Evolutionary conservation across 495 filamentous ascomycete species (phyloP), one percentile per base, ranked within the genome.

Genomic region (Penicillium atrosanguineum): DNA sequence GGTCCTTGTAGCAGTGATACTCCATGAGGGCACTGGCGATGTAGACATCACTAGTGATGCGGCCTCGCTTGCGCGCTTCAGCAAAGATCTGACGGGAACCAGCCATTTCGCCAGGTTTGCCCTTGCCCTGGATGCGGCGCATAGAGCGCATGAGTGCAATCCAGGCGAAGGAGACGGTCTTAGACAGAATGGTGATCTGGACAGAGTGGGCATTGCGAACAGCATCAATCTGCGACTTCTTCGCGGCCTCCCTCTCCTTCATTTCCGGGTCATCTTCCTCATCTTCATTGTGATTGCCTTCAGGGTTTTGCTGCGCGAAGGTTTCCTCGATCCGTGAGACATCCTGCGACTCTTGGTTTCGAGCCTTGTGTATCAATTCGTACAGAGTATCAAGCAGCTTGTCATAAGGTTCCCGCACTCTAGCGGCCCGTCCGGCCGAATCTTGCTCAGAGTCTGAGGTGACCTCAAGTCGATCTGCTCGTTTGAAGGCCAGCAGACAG

Each of bases 1-100:
- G 82, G 53, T 97, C 94, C 61, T 95, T 91, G 69, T 98, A 98
- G 58, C 94, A 94, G 61, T 91, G 86, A 68, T 94, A 92, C 61
- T 98, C 94, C 60, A 97, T 88, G 49, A 95, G 78, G 23, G 94
- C 93, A 62, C 85, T 88, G 7, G 89, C 93, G 50, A 95, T 86
- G 64, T 97, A 98, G 18, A 96, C 90, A 68, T 96, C 94, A 56
- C 89, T 91, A 16, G 87, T 95, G 29, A 98, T 82, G 25, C 89
- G 86, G 21, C 94, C 94, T 53, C 84, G 81, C 55, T 85, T 86
- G 15, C 94, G 81, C 46, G 94, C 90, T 69, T 97, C 91, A 8
- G 82, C 80, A 65, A 98, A 97, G 15, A 94, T 81, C 58, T 89
- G 85, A 23, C 94, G 84, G 52, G 89, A 86, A 7, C 94, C 94